phyloP scores from a whole-genome alignment of 495 filamentous ascomycete species.

The Podospora pseudopauciseta region DNA sequence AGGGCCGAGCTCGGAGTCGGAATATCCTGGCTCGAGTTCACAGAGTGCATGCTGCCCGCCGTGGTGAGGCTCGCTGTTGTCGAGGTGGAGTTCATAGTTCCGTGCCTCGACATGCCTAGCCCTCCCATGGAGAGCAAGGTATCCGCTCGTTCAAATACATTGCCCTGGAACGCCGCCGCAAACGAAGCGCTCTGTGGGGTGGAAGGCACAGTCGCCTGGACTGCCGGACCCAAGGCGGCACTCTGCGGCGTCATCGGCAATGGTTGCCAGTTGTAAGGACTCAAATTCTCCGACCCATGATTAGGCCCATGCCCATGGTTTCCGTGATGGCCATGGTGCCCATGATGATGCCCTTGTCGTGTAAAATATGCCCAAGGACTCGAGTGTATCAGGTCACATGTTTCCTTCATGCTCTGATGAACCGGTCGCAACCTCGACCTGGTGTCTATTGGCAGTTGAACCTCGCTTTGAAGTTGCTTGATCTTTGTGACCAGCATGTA shows the following conservation, averaged over 20 bases:
- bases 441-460: constrained; percentile 63
- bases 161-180: constrained; percentile 61
- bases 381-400: constrained; percentile 64
- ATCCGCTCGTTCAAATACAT: constrained; percentile 73
- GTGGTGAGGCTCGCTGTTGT: constrained; percentile 22
- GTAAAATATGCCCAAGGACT: constrained; percentile 68
- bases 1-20: constrained; percentile 36
- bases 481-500: constrained; percentile 68
- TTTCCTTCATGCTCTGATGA: constrained; percentile 71
- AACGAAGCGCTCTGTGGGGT: constrained; percentile 67
- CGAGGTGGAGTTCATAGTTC: constrained; percentile 45
- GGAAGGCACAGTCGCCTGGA: constrained; percentile 81
- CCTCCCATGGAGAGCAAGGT: constrained; percentile 59
- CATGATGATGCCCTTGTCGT: constrained; percentile 18
- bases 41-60: constrained; percentile 37
- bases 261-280: constrained; percentile 26
- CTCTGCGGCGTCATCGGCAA: constrained; percentile 67
- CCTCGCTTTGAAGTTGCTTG: constrained; percentile 58
- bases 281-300: constrained; percentile 3
- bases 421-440: constrained; percentile 69
- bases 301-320: neutral
- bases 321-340: neutral
- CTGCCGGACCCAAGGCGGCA: constrained; percentile 81
- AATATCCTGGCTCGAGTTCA: constrained; percentile 32
- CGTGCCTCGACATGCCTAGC: constrained; percentile 40